These are phyloP conservation scores for Trichoderma pleuroti DNA, from an alignment of 2,329 filamentous ascomycete species.

Conservation along the genomic window DNA sequence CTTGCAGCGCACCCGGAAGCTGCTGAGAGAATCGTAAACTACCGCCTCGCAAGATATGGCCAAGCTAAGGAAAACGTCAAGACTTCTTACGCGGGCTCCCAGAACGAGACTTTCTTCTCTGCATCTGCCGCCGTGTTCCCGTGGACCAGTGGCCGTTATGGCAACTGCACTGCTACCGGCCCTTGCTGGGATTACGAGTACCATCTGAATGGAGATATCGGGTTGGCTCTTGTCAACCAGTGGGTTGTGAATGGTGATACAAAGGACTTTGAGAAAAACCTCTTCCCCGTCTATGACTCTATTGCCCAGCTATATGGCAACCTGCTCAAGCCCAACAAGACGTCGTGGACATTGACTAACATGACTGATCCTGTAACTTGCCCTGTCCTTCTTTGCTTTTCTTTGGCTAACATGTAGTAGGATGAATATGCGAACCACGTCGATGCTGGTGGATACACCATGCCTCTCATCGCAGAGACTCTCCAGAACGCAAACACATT, in stretches of 20 bases:
- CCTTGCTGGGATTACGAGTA: slow-evolving; percentile 69
- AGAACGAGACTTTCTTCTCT: slow-evolving; percentile 57
- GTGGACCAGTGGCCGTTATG: slow-evolving; percentile 64
- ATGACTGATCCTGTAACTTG: slow-evolving; percentile 64
- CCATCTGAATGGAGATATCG: slow-evolving; percentile 67
- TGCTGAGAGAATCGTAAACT: slow-evolving; percentile 29
- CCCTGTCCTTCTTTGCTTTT: not conserved
- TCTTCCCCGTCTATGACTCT: slow-evolving; percentile 62
- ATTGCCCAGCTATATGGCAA: slow-evolving; percentile 60
- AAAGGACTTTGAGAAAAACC: slow-evolving; percentile 24
- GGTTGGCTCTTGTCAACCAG: slow-evolving; percentile 37
- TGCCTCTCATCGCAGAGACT: slow-evolving; percentile 55
- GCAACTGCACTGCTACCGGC: slow-evolving; percentile 59
- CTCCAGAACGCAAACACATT: slow-evolving; percentile 56
- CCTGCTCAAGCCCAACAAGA: slow-evolving; percentile 57
- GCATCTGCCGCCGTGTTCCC: slow-evolving; percentile 49
- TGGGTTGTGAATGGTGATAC: slow-evolving; percentile 27
- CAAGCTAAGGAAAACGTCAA: slow-evolving; percentile 60
- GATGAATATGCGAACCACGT: slow-evolving; percentile 67
- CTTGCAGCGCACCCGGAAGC: slow-evolving; percentile 27
- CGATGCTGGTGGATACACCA: slow-evolving; percentile 67
- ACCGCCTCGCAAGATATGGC: slow-evolving; percentile 27
- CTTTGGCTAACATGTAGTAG: slow-evolving; percentile 25
- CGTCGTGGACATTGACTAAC: slow-evolving; percentile 51
- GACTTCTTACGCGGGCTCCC: slow-evolving; percentile 41